Evolutionary conservation across 2,329 filamentous ascomycete genomes (phyloP).

Genomic region (Xylariaceae sp.): DNA sequence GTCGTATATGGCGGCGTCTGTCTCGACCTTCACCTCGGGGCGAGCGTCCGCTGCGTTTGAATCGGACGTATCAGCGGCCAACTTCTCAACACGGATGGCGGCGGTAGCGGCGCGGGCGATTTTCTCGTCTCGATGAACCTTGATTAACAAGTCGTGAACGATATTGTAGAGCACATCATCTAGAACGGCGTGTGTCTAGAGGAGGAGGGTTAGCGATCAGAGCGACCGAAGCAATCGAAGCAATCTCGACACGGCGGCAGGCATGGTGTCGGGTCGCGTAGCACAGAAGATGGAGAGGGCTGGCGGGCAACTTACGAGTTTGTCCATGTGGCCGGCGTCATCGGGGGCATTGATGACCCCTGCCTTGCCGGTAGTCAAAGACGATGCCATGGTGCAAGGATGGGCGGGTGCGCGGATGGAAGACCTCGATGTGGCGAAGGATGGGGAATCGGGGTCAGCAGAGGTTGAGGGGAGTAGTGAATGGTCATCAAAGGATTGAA

Average conservation of each 20-base stretch:
- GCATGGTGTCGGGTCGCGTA: slow-evolving; percentile 12
- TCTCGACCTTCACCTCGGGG: slow-evolving; percentile 56
- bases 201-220: slow-evolving; percentile 9
- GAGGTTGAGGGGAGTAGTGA: not conserved
- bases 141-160: slow-evolving; percentile 67
- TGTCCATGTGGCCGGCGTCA: slow-evolving; percentile 50
- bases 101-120: slow-evolving; percentile 62
- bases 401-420: slow-evolving; percentile 7
- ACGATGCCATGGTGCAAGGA: slow-evolving; percentile 23
- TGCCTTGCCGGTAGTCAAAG: slow-evolving; percentile 36
- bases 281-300: slow-evolving; percentile 13
- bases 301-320: slow-evolving; percentile 47
- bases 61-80: slow-evolving; percentile 52
- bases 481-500: slow-evolving; percentile 12
- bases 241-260: not conserved
- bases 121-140: slow-evolving; percentile 75
- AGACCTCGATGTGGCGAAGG: slow-evolving; percentile 11
- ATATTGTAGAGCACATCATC: slow-evolving; percentile 73
- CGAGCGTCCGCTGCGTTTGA: slow-evolving; percentile 48
- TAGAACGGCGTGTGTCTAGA: slow-evolving; percentile 59
- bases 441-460: slow-evolving; percentile 7
- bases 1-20: slow-evolving; percentile 63
- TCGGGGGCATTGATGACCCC: slow-evolving; percentile 51
- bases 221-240: not conserved
- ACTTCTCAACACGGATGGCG: slow-evolving; percentile 59